phyloP scores from a whole-genome alignment of 2,329 filamentous ascomycete species.

The Aspergillus proliferans region DNA sequence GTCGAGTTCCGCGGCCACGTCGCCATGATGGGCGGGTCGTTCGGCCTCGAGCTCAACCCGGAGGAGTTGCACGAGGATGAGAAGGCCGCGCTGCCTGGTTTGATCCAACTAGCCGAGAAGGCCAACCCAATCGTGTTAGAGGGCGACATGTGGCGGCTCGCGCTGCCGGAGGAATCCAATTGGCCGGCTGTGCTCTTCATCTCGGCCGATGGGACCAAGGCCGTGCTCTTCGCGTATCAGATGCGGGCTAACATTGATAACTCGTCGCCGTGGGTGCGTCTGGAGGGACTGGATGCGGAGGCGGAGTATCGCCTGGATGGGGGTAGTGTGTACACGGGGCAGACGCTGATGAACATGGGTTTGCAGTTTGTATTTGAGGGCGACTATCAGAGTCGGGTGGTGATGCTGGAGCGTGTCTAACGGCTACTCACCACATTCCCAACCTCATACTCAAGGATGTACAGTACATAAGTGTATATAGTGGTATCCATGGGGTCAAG shows the following conservation, averaged over 20 bases:
- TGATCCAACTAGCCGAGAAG: slow-evolving; percentile 50
- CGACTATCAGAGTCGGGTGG: slow-evolving; percentile 54
- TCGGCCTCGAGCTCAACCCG: slow-evolving; percentile 60
- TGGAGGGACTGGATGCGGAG: slow-evolving; percentile 52
- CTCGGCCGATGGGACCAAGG: slow-evolving; percentile 44
- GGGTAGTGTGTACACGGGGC: slow-evolving; percentile 49
- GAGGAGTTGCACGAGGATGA: slow-evolving; percentile 47
- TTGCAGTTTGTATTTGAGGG: slow-evolving; percentile 48
- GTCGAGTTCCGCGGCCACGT: slow-evolving; percentile 59
- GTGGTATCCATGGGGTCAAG: too few species aligned
- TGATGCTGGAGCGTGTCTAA: slow-evolving; percentile 42
- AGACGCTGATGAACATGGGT: slow-evolving; percentile 58
- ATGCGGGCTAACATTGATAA: slow-evolving; percentile 49
- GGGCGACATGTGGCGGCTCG: slow-evolving; percentile 56
- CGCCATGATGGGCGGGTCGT: slow-evolving; percentile 63
- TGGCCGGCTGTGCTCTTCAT: slow-evolving; percentile 59
- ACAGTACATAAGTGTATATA: too few species aligned
- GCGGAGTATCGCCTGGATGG: slow-evolving; percentile 52
- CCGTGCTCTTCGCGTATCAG: slow-evolving; percentile 58
- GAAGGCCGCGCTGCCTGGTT: slow-evolving; percentile 45
- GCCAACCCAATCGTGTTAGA: slow-evolving; percentile 55
- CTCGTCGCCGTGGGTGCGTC: slow-evolving; percentile 46
- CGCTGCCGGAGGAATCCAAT: slow-evolving; percentile 53
- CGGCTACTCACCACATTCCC: too few species aligned
- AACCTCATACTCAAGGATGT: too few species aligned